Evolutionary conservation across 2,329 filamentous ascomycete genomes (phyloP).

Genomic region (Keithomyces neogunnii): DNA sequence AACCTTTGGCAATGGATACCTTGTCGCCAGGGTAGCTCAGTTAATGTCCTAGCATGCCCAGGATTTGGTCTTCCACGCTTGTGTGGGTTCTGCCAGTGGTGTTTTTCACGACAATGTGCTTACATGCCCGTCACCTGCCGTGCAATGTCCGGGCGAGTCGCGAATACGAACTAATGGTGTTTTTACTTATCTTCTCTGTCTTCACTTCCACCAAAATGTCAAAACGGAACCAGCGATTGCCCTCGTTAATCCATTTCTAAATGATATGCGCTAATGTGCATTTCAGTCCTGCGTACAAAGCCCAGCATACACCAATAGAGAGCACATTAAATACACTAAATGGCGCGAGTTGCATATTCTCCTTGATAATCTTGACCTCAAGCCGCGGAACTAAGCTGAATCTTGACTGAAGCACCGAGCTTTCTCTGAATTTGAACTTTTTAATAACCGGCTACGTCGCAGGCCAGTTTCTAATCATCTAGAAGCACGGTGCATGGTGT

Average conservation of each 20-base stretch:
- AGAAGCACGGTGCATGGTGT: constrained; percentile 3
- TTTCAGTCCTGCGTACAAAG: background rate
- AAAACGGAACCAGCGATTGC: constrained; percentile 1
- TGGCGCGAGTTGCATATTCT: constrained; percentile 2
- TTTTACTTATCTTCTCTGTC: too few species aligned
- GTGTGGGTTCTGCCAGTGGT: too few species aligned
- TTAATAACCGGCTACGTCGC: constrained; percentile 3
- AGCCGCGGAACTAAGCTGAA: constrained; percentile 2
- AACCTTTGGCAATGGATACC: too few species aligned
- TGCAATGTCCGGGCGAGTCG: too few species aligned
- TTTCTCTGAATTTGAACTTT: constrained; percentile 3
- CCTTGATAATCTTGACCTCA: constrained; percentile 1
- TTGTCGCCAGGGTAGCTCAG: too few species aligned
- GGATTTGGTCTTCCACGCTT: too few species aligned
- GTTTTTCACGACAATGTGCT: too few species aligned
- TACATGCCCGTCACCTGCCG: too few species aligned
- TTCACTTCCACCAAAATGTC: background rate
- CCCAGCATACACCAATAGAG: constrained; percentile 1
- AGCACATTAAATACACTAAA: constrained; percentile 1
- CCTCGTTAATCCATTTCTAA: constrained; percentile 4
- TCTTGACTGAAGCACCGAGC: constrained; percentile 2
- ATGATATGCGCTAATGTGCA: constrained; percentile 1
- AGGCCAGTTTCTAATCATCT: constrained; percentile 1
- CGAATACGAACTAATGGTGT: too few species aligned
- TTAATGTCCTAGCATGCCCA: too few species aligned